Base-by-base conservation (phyloP, 176 grass and related monocot species). In the Lolium rigidum region DNA sequence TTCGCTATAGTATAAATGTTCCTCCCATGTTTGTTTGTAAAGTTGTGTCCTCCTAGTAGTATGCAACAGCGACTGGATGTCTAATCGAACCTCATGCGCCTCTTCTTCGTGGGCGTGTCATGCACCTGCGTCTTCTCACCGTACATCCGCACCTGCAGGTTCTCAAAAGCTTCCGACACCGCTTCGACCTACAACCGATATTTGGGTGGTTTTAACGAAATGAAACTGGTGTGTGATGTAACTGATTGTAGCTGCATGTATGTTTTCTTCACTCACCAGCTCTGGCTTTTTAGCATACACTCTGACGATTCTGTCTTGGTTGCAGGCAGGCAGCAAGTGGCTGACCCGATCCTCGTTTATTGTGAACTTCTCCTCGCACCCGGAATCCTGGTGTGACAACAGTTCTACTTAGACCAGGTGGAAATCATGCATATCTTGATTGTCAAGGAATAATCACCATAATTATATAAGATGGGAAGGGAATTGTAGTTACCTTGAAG, bases 81-180 rank as follows among this genome's bases (percentile, higher is more conserved):
- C 44, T 83, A 90, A 68, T 52, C 74, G 10, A 22, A 80, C 17
- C 89, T 86, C 16, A 17, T 37, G 81, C 81, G 81, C 84, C 92
- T 98, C 81, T 95, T 95, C 82, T 92, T 93, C 31, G 91, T 92
- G 25, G 96, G 96, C 6, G 92, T 98, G 20, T 89, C 91, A 39
- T 98, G 96, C 52, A 98, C 93, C 51, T 98, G 96, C 46, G 89
- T 87, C 89, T 98, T 98, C 24, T 87, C 86, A 15, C 93, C 96
- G 24, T 98, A 98, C 61, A 89, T 94, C 48, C 73, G 90, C 82
- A 98, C 0, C 56, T 98, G 96, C 20, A 98, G 83, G 63, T 98
- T 98, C 78, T 98, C 96, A 63, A 98, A 98, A 21, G 96, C 96
- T 85, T 90, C 86, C 20, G 96, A 92, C 57, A 98, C 77, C 0